Evolutionary conservation across 345 rosid genomes (phyloP), one percentile per base, ranked within the genome.

Genomic region (Noccaea caerulescens): DNA sequence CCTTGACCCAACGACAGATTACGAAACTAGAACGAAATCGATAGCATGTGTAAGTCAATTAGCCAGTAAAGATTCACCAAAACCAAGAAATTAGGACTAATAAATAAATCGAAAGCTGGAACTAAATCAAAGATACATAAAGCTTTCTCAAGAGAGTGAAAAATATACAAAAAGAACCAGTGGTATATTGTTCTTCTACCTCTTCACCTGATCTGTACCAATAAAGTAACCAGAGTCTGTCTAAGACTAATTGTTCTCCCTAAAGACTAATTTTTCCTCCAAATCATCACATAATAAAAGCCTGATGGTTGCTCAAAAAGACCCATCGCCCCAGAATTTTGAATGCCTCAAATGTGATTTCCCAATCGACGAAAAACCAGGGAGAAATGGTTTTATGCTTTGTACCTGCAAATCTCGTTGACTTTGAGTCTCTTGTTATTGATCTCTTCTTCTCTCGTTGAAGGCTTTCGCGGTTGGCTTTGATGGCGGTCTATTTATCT

Each of bases 401-500:
- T 34, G 62, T 70, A 76, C 76, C 68, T 58, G 76, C 23, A 49
- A 49, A 47, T 62, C 58, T 43, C 46, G 11, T 52, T 7, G 34
- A 68, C 61, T 63, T 53, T 10, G 44, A 66, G 47, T 67, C 53
- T 47, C 51, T 82, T 83, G 83, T 34, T 77, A 79, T 9, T 64
- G 59, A 75, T 76, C 77, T 72, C 79, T 66, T 71, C 78, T 81
- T 30, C 81, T 74, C 74, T 75, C 86, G 69, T 80, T 76, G 53
- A 76, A 60, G 78, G 61, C 62, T 81, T 88, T 82, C 63, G 69
- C 57, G 23, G 78, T 79, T 70, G 85, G 84, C 78, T 82, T 85
- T 68, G 91, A 87, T 37, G 96, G 97, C 10, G 93, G 97, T 78
- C 97, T 89, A 69, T 95, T 92, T 76, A 95, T 95, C 87, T 95